Base-by-base conservation (phyloP, 108 stramenopile genomes). In the Pseudonitzschia multiseries region DNA sequence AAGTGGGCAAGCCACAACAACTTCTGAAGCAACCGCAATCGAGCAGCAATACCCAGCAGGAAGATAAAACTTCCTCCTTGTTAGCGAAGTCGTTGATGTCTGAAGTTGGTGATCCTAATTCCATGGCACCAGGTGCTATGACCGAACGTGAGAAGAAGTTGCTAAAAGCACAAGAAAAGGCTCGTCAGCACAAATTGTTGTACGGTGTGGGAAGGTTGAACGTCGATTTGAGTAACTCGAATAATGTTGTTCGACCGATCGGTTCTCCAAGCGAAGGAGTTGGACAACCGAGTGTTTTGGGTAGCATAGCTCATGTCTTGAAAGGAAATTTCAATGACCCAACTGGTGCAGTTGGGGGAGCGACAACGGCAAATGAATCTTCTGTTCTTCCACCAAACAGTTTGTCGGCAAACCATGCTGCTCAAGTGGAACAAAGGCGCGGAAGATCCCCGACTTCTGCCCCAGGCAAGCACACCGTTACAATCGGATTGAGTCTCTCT, bases 401-500 rank as follows among this genome's bases (percentile, higher is more conserved):
- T 53, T 69, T 82, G 65, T 78, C 72, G 27, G 77, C 75, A 28
- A 79, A 79, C 33, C 53, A 74, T 33, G 75, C 69, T 22, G 77
- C 77, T 24, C 75, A 76, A 66, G 70, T 65, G 4, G 70, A 74
- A 26, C 59, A 66, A 14, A 40, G 51, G 29, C 50, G 42, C 0
- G 71, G 62, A 27, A 61, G 28, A 24, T 22, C 53, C 8, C 68
- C 42, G 8, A 24, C 5, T 8, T 27, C 66, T n/a, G 8, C 44
- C 12, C 12, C 46, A 12, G 79, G 79, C 27, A 74, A 74, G 63
- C 62, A 82, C 46, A 79, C 71, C 0, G 80, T 95, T 17, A 91
- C 90, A 8, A 89, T 95, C 78, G 94, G 90, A 14, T 71, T 95
- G 53, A 81, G 83, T 57, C 66, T 95, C 50, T 88, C 87, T 73